phyloP scores from a whole-genome alignment of 805 yeast species.

The Candida coquimbonensis region DNA sequence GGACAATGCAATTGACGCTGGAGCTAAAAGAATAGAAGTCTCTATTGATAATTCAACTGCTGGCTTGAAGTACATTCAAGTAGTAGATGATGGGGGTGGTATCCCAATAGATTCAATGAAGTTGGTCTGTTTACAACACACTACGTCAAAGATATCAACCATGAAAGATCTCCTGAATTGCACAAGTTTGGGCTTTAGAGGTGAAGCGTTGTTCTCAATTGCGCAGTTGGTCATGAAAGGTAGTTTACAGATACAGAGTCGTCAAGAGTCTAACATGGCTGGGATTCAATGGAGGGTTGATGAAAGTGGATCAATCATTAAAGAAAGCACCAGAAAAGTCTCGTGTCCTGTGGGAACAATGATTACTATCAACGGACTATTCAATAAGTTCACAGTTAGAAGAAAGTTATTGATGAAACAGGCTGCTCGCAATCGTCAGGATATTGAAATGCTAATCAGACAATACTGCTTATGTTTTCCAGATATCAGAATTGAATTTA shows the following conservation, averaged over 20 bases:
- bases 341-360: conserved; percentile 28
- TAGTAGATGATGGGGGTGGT: conserved; percentile 37
- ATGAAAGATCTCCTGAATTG: conserved; percentile 25
- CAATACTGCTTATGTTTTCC: conserved; percentile 27
- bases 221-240: conserved; percentile 22
- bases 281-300: conserved; percentile 2
- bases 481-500: conserved; percentile 25
- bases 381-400: conserved; percentile 29
- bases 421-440: conserved; percentile 4
- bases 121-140: conserved; percentile 29
- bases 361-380: conserved; percentile 26
- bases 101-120: conserved; percentile 25
- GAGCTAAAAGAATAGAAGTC: conserved; percentile 44
- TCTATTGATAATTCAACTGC: conserved; percentile 65
- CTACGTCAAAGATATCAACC: conserved; percentile 35
- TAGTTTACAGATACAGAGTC: conserved; percentile 25
- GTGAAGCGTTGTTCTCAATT: conserved; percentile 39
- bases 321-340: conserved; percentile 39
- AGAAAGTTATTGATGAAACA: conserved; percentile 18
- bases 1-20: conserved; percentile 85
- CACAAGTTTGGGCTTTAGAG: conserved; percentile 40
- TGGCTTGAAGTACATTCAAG: conserved; percentile 56
- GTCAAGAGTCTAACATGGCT: conserved; percentile 17
- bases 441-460: conserved; percentile 19
- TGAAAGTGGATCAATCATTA: conserved; percentile 3